A percentile compares a stretch with the other conserved stretches of the same genome.
phyloP scores from a whole-genome alignment of 2,329 filamentous ascomycete species.

The Zymoseptoria pseudotritici region DNA sequence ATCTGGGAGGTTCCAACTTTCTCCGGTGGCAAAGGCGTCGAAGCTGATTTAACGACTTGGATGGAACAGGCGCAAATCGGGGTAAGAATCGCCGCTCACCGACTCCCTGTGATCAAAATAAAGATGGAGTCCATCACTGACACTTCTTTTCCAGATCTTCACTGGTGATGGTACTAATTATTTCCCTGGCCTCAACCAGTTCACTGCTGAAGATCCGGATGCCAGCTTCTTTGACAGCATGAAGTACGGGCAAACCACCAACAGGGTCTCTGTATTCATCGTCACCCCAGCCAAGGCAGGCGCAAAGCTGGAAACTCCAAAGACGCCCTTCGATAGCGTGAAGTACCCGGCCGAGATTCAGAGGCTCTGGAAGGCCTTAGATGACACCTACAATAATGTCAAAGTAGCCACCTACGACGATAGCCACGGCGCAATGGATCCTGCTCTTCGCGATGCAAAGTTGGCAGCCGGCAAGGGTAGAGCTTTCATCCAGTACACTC shows the following conservation, averaged over 20 bases:
- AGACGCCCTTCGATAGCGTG: neutral
- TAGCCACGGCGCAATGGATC: neutral
- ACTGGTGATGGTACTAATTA: constrained; percentile 4
- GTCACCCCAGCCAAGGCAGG: constrained; percentile 3
- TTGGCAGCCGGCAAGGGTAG: constrained; percentile 4
- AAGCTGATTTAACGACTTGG: neutral
- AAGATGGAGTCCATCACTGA: neutral
- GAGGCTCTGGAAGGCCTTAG: neutral
- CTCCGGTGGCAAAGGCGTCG: neutral
- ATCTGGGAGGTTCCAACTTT: constrained; percentile 6
- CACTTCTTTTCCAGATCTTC: neutral
- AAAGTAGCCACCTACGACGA: constrained; percentile 1
- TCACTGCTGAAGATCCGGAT: neutral
- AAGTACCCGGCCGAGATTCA: constrained; percentile 1
- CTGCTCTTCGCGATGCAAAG: neutral
- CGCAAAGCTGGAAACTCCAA: neutral
- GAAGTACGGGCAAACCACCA: constrained; percentile 3
- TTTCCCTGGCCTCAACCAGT: constrained; percentile 5
- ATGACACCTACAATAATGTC: neutral
- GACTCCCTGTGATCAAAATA: neutral
- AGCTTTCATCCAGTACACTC: constrained; percentile 8
- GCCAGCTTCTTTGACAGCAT: constrained; percentile 3
- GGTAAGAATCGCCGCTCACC: neutral
- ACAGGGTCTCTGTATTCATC: constrained; percentile 5
- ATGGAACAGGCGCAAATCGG: constrained; percentile 3